A percentile compares a stretch with the other conserved stretches of the same genome.
Evolutionary conservation across 2,329 filamentous ascomycete species (phyloP).

Genomic region (Aspergillus pseudotamarii): DNA sequence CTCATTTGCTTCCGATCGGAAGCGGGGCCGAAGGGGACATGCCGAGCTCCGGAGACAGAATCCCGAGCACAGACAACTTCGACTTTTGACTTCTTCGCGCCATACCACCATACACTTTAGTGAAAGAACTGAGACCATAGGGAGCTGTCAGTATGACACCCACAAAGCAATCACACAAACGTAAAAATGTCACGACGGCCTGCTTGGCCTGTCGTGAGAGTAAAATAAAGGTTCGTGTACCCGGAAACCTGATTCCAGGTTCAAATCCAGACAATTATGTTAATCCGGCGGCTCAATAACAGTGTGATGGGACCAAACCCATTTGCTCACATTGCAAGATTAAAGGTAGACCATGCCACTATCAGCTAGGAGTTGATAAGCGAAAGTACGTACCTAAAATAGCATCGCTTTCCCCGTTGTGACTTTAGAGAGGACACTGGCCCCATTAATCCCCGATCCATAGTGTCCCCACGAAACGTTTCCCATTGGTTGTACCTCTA

Average conservation of each 20-base stretch:
- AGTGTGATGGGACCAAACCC: neutral
- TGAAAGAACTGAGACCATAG: neutral
- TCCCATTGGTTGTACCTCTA: neutral
- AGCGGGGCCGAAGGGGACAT: neutral
- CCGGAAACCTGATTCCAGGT: neutral
- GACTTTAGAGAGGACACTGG: neutral
- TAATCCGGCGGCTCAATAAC: neutral
- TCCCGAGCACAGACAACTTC: neutral
- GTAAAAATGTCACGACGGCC: neutral
- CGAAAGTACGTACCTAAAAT: neutral
- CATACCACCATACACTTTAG: neutral
- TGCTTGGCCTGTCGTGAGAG: neutral
- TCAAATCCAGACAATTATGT: too few species aligned
- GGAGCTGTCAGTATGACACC: neutral
- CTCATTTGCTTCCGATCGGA: neutral
- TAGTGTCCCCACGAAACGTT: neutral
- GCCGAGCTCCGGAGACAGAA: neutral
- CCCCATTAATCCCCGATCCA: neutral
- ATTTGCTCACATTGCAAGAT: neutral
- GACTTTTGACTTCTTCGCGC: neutral
- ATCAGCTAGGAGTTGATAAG: neutral
- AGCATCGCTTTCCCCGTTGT: neutral
- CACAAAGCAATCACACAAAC: neutral
- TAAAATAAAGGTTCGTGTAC: neutral
- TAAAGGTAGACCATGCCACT: neutral